These are phyloP conservation scores for Onygenales sp. DNA, from an alignment of 2,329 filamentous ascomycete species.

Conservation along the genomic window DNA sequence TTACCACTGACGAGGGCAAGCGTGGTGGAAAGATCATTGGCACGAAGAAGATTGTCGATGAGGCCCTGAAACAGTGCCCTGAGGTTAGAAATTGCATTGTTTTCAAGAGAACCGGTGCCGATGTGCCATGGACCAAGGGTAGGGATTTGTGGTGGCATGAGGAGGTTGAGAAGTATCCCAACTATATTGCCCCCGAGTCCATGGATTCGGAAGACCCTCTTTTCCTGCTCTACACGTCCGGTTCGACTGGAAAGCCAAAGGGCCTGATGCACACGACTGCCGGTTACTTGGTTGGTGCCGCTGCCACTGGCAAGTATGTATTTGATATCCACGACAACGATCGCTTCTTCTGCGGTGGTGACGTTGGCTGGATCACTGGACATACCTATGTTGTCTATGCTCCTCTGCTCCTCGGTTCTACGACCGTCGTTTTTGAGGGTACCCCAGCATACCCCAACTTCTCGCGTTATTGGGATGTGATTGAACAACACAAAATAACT, in stretches of 20 bases:
- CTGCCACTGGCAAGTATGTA: constrained; percentile 92
- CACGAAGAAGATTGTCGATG: constrained; percentile 98
- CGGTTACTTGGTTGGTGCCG: constrained; percentile 89
- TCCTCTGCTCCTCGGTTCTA: constrained; percentile 81
- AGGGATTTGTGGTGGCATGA: constrained; percentile 98
- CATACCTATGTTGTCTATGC: constrained; percentile 98
- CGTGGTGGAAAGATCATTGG: constrained; percentile 94
- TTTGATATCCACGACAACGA: constrained; percentile 96
- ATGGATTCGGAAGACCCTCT: constrained; percentile 93
- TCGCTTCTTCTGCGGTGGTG: constrained; percentile 93
- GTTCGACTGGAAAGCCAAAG: constrained; percentile 97
- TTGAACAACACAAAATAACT: constrained; percentile 87
- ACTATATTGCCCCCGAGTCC: constrained; percentile 78
- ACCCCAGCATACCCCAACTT: constrained; percentile 97
- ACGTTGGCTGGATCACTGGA: constrained; percentile 98
- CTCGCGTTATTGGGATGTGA: constrained; percentile 97
- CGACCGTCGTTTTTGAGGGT: constrained; percentile 95
- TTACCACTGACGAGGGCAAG: constrained; percentile 96
- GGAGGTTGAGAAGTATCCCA: constrained; percentile 92
- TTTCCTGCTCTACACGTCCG: constrained; percentile 95
- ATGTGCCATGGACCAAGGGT: constrained; percentile 80
- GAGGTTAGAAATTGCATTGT: constrained; percentile 78
- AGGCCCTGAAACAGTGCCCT: constrained; percentile 91
- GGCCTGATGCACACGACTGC: constrained; percentile 96
- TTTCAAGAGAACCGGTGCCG: constrained; percentile 88